Percentiles rank a stretch among this genome's conserved stretches.
phyloP scores from a whole-genome alignment of 2,329 filamentous ascomycete species.

The Bipolaris victoriae region DNA sequence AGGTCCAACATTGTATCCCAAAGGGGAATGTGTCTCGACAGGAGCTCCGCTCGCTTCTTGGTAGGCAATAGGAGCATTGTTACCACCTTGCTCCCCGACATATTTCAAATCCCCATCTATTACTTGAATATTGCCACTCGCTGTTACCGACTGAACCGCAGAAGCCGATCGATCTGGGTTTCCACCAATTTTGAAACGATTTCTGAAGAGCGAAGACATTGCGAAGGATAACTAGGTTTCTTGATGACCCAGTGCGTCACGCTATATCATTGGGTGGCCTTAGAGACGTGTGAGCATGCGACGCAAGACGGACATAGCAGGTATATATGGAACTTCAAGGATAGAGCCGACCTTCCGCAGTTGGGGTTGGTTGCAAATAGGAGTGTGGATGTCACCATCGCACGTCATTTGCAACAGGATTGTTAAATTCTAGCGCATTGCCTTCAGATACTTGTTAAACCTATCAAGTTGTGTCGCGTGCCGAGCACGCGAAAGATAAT shows the following conservation, averaged over 20 bases:
- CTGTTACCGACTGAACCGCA: not conserved
- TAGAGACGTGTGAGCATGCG: not conserved
- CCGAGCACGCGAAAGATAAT: not conserved
- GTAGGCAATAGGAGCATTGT: constrained; percentile 27
- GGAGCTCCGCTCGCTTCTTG: constrained; percentile 41
- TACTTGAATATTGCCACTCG: not conserved
- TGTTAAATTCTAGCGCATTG: not conserved
- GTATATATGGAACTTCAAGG: not conserved
- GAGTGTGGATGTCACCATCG: not conserved
- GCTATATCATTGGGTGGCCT: not conserved
- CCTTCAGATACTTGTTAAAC: not conserved
- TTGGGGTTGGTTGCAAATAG: not conserved
- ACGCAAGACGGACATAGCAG: not conserved
- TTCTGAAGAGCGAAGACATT: not conserved
- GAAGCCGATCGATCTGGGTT: not conserved
- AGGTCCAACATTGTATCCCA: constrained; percentile 42
- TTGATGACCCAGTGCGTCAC: not conserved
- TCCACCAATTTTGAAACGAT: not conserved
- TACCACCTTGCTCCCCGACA: constrained; percentile 30
- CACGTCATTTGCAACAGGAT: not conserved
- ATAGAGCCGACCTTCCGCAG: not conserved
- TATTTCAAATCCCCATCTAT: not conserved
- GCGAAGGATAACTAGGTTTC: not conserved
- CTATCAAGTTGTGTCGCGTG: not conserved
- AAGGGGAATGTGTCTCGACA: constrained; percentile 37